Evolutionary conservation across 345 rosid genomes (phyloP).

Genomic region (Linum lewisii): DNA sequence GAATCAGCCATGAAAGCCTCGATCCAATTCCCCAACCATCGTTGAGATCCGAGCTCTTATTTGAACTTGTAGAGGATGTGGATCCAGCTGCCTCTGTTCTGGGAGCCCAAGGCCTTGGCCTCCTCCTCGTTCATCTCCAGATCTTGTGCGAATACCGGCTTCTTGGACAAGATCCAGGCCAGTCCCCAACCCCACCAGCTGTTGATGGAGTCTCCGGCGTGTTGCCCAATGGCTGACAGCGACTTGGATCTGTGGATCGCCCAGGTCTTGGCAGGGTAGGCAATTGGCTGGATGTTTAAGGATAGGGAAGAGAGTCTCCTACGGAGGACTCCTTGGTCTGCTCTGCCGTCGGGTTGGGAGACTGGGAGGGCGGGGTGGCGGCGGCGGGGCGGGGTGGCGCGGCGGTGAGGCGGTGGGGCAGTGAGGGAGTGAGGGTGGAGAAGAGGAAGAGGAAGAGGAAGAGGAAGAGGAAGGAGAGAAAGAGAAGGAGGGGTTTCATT

Average conservation of each 20-base stretch:
- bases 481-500: no score
- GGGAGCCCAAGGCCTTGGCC: constrained; percentile 42
- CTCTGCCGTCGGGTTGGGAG: constrained; percentile 22
- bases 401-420: no score
- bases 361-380: constrained; percentile 37
- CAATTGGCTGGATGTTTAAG: constrained; percentile 32
- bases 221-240: constrained; percentile 46
- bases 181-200: constrained; percentile 89
- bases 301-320: constrained; percentile 80
- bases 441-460: no score
- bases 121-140: constrained; percentile 83
- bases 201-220: constrained; percentile 45
- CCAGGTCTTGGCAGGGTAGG: constrained; percentile 36
- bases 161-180: constrained; percentile 80
- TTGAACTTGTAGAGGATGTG: constrained; percentile 69
- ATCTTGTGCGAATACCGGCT: constrained; percentile 60
- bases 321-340: constrained; percentile 30
- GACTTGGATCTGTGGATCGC: constrained; percentile 57
- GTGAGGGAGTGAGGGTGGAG: no score
- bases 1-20: no score
- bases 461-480: no score
- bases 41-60: no score
- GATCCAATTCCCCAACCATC: no score
- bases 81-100: constrained; percentile 67
- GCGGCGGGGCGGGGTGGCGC: no score